Base-by-base conservation (phyloP, 177 flowering plant species). In the Vitis hybrid region DNA sequence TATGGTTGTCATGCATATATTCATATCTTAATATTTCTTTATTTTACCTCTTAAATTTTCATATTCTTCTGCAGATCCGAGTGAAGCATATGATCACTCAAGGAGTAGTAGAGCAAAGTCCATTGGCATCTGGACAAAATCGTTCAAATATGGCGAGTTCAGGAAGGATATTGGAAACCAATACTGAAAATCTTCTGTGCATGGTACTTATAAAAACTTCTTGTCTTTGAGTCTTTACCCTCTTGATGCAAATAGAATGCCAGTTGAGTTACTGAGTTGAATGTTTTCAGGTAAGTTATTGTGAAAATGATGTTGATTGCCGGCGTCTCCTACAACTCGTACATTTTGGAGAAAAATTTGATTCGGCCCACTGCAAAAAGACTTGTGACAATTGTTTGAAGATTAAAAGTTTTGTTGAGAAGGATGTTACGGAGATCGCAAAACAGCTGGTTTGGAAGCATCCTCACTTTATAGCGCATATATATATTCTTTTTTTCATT, bases 271-370 rank as follows among this genome's bases (percentile, higher is more conserved):
- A 62, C 8, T 17, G 8, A 48, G 49, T 54, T 64, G 21, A 61
- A 56, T 14, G 69, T 6, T 72, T 78, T 68, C 91, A 95, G 99
- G 98, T 95, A 67, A 85, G 97, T 81, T 95, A 95, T 77, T 91
- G 91, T 80, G 99, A 95, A 82, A 93, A 95, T 80, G 94, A 87
- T 73, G 97, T 88, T 60, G 99, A 95, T 70, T 95, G 99, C 67
- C 86, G 99, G 62, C 96, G 99, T 68, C 82, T 89, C 57, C 78
- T 91, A 51, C 99, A 95, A 70, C 95, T 95, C 56, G n/a, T 19
- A 19, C 19, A 19, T 19, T 19, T 19, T 19, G 19, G 19, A 19
- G 19, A 19, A 19, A 19, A 19, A 39, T 49, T 3, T 6, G 5
- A 21, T 19, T 23, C 26, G 2, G 26, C 26, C 26, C 26, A 80